Conservation (phyloP, 257 asterid species). For the Nicotiana sylvestris region DNA sequence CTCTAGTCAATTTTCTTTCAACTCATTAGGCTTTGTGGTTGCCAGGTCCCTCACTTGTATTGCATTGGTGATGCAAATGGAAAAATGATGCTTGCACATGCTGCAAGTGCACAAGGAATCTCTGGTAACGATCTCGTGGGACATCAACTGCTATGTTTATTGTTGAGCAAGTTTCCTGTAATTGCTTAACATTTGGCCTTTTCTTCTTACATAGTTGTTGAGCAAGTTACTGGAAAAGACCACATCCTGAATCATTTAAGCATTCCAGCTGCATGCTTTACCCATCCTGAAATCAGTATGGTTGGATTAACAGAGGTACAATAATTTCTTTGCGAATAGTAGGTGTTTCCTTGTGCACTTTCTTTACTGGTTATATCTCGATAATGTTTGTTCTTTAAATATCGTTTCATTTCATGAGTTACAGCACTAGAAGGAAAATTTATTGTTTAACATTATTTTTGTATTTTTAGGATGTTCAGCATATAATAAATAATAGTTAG, state of each 20-base stretch:
- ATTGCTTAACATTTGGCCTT: constrained; percentile 21
- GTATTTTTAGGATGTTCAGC: background rate
- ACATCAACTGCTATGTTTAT: constrained; percentile 12
- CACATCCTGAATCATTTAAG: constrained; percentile 88
- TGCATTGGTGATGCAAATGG: constrained; percentile 99
- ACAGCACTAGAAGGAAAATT: background rate
- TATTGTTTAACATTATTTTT: background rate
- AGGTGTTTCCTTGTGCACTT: constrained; percentile 10
- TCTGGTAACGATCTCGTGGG: constrained; percentile 42
- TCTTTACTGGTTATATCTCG: background rate
- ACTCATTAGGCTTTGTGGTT: constrained; percentile 10
- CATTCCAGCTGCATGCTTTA: constrained; percentile 98
- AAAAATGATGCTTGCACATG: constrained; percentile 99
- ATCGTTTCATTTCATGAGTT: background rate
- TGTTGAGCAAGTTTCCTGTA: background rate
- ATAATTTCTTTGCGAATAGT: background rate
- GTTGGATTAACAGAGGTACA: constrained; percentile 95
- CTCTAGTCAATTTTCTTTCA: constrained; percentile 10
- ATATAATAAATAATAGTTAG: background rate
- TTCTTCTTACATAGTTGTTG: constrained; percentile 59
- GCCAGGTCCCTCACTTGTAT: constrained; percentile 89
- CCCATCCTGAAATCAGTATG: constrained; percentile 99
- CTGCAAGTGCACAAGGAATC: constrained; percentile 99
- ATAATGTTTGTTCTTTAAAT: background rate
- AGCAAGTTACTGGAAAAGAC: constrained; percentile 87